Conservation (phyloP, 2,329 filamentous ascomycete genomes). For the Dactylellina parvicollis region DNA sequence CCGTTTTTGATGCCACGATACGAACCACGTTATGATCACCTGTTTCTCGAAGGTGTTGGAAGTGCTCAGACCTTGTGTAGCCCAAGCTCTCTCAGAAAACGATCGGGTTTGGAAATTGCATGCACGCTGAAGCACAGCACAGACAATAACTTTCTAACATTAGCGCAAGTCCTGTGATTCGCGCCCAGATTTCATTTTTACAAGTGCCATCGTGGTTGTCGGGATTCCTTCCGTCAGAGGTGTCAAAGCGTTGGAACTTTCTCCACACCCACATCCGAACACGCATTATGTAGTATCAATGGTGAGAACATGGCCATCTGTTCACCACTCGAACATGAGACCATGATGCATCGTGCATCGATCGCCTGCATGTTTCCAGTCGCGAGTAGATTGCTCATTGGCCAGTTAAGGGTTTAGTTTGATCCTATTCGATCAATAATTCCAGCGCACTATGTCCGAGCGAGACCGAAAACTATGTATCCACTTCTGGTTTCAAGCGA, state of each 20-base stretch:
- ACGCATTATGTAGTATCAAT: neutral
- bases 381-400: neutral
- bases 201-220: constrained; percentile 49
- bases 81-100: constrained; percentile 37
- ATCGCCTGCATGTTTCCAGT: neutral
- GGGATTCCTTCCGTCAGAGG: constrained; percentile 40
- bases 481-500: too few relatives aligned
- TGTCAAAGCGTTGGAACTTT: constrained; percentile 29
- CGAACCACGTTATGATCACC: constrained; percentile 36
- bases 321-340: neutral
- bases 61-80: constrained; percentile 37
- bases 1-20: constrained; percentile 1
- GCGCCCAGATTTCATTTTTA: constrained; percentile 32
- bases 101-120: constrained; percentile 18
- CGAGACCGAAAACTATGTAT: too few relatives aligned
- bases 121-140: constrained; percentile 32
- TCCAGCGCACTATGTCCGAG: too few relatives aligned
- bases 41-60: constrained; percentile 2
- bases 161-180: constrained; percentile 22
- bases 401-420: neutral
- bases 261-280: neutral
- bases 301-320: too few relatives aligned
- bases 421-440: too few relatives aligned
- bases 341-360: neutral
- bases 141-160: constrained; percentile 18